A percentile compares a stretch with the other conserved stretches of the same genome.
Evolutionary conservation across 106 monocot species (phyloP).

Genomic region (Dioscorea dumetorum): DNA sequence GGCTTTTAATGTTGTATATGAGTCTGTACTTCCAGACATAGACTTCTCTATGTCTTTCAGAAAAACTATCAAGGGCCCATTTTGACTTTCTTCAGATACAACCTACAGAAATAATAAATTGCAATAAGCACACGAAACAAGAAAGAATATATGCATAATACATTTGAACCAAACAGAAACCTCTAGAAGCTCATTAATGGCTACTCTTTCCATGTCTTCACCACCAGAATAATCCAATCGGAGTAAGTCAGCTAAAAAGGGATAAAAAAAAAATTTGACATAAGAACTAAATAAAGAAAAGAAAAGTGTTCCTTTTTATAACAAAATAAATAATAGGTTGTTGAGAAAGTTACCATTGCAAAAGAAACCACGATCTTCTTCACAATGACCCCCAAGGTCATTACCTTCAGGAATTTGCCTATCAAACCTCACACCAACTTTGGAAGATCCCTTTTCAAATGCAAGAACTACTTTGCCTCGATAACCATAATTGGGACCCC

Average conservation of each 20-base stretch:
- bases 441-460: slow-evolving; percentile 83
- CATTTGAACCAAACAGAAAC: slow-evolving; percentile 9
- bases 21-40: slow-evolving; percentile 58
- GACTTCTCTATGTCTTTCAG: slow-evolving; percentile 92
- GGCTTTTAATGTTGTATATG: slow-evolving; percentile 50
- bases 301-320: background rate
- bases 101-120: slow-evolving; percentile 38
- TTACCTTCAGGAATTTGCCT: slow-evolving; percentile 79
- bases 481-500: slow-evolving; percentile 86
- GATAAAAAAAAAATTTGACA: background rate
- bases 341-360: slow-evolving; percentile 50
- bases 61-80: slow-evolving; percentile 70
- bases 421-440: slow-evolving; percentile 97
- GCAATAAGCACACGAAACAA: slow-evolving; percentile 3
- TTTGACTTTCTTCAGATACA: slow-evolving; percentile 71
- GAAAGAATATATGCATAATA: background rate
- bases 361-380: slow-evolving; percentile 97
- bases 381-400: slow-evolving; percentile 92
- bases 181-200: slow-evolving; percentile 78
- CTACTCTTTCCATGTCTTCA: slow-evolving; percentile 81
- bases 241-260: slow-evolving; percentile 58
- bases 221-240: slow-evolving; percentile 52
- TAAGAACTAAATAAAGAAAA: slow-evolving; percentile 1
- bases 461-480: slow-evolving; percentile 87
- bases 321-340: background rate